Percentiles rank a stretch among this genome's conserved stretches.
phyloP scores from a whole-genome alignment of 345 rosid genomes.

The Mangifera indica region DNA sequence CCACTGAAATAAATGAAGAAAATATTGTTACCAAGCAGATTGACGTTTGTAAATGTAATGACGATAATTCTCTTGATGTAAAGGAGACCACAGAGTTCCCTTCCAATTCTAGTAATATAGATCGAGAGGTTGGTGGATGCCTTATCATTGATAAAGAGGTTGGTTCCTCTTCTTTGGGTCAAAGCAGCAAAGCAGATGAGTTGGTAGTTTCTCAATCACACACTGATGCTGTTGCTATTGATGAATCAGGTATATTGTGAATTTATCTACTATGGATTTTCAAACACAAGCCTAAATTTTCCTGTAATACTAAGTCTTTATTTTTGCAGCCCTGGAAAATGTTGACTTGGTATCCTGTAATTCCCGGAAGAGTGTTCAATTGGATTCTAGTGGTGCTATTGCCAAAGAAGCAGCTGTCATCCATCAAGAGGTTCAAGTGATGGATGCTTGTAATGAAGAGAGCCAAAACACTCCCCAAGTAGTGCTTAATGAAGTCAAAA shows the following conservation, averaged over 20 bases:
- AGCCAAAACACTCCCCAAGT: constrained; percentile 27
- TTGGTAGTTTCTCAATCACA: constrained; percentile 29
- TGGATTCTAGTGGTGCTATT: constrained; percentile 24
- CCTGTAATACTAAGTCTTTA: background rate
- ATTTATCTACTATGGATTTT: constrained; percentile 12
- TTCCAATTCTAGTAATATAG: constrained; percentile 26
- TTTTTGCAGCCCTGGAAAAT: background rate
- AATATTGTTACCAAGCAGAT: constrained; percentile 18
- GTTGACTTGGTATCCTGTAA: constrained; percentile 15
- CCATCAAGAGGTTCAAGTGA: constrained; percentile 28
- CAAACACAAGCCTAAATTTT: constrained; percentile 7
- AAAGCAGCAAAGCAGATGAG: constrained; percentile 29
- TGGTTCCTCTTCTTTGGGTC: constrained; percentile 25
- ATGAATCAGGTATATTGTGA: constrained; percentile 43
- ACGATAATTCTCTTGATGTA: constrained; percentile 20
- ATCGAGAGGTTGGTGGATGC: constrained; percentile 23
- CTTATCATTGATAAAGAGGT: constrained; percentile 24
- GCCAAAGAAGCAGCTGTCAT: constrained; percentile 26
- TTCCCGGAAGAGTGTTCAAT: constrained; percentile 16
- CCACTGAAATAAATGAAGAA: constrained; percentile 22
- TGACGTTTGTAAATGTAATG: constrained; percentile 26
- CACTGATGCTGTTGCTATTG: constrained; percentile 30
- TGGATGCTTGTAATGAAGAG: constrained; percentile 33
- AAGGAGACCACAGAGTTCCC: constrained; percentile 34
- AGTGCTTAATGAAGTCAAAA: constrained; percentile 25